These are phyloP conservation scores for Aplosporella prunicola DNA, from an alignment of 2,329 filamentous ascomycete species.

Conservation along the genomic window DNA sequence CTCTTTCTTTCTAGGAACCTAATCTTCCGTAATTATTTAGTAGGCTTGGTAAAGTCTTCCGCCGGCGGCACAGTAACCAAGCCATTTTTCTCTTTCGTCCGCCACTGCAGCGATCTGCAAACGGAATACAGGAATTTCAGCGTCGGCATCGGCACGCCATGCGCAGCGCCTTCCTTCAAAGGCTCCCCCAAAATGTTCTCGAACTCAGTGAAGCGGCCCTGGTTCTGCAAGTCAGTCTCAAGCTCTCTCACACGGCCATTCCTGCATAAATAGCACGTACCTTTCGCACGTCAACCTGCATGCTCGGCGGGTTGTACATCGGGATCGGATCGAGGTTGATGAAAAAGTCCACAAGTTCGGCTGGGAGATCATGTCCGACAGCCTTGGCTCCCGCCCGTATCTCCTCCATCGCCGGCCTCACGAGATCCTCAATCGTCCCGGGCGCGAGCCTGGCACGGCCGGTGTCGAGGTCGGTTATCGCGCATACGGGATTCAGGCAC, in stretches of 20 bases:
- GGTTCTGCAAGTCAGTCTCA: not conserved
- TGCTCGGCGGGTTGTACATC: constrained; percentile 43
- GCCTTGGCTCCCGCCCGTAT: constrained; percentile 37
- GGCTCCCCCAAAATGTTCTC: constrained; percentile 50
- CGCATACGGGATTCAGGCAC: constrained; percentile 44
- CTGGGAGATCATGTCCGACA: constrained; percentile 34
- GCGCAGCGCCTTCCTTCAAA: constrained; percentile 39
- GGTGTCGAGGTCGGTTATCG: constrained; percentile 43
- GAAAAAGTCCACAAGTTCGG: constrained; percentile 34
- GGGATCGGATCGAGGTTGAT: constrained; percentile 43
- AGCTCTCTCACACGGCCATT: not conserved
- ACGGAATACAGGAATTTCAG: constrained; percentile 40
- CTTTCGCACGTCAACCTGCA: constrained; percentile 45
- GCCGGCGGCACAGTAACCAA: constrained; percentile 21
- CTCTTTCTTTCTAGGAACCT: too few relatives aligned
- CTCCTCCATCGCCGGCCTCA: constrained; percentile 46
- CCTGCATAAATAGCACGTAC: constrained; percentile 16
- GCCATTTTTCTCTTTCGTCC: constrained; percentile 36
- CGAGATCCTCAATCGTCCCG: constrained; percentile 37
- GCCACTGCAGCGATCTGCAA: constrained; percentile 40
- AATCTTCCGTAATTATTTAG: too few relatives aligned
- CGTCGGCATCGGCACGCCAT: constrained; percentile 42
- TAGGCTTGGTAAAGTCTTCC: not conserved
- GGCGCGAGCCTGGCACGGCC: constrained; percentile 39
- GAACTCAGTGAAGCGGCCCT: constrained; percentile 47